Percentiles rank a stretch among this genome's conserved stretches.
phyloP scores from a whole-genome alignment of 352 stramenopile genomes.

The Globisporangium parvum region DNA sequence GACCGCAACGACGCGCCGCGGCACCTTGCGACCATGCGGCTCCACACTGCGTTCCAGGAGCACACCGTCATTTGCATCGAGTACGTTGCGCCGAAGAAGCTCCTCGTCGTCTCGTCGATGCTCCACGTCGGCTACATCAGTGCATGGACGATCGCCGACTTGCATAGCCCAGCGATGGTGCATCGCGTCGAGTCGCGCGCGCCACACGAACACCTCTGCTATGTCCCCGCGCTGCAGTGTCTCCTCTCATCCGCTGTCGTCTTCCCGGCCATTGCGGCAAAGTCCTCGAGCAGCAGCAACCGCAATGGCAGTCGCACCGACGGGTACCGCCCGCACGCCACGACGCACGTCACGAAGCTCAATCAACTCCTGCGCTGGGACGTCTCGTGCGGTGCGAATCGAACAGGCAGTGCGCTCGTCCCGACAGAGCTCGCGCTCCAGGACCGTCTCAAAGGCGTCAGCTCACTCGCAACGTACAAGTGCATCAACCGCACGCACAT shows the following conservation, averaged over 20 bases:
- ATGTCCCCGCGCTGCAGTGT: conserved; percentile 43
- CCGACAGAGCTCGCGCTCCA: conserved; percentile 16
- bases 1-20: conserved; percentile 50
- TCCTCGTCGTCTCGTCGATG: conserved; percentile 56
- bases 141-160: conserved; percentile 46
- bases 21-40: conserved; percentile 56
- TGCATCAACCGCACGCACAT: conserved; percentile 50
- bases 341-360: conserved; percentile 35
- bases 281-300: background rate
- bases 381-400: conserved; percentile 13
- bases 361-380: conserved; percentile 59
- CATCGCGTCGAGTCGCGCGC: conserved; percentile 49
- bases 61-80: conserved; percentile 53
- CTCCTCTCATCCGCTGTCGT: conserved; percentile 45
- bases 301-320: background rate
- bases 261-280: conserved; percentile 25
- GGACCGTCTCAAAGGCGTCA: conserved; percentile 51
- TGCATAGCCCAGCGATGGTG: conserved; percentile 51
- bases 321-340: conserved; percentile 27
- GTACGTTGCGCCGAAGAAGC: conserved; percentile 34
- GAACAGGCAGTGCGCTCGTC: conserved; percentile 13
- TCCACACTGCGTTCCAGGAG: conserved; percentile 75
- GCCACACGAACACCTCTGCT: conserved; percentile 53
- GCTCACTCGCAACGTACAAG: conserved; percentile 32
- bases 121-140: conserved; percentile 46